These are phyloP conservation scores for Tetrapisispora nanseiensis DNA, from an alignment of 805 yeast species.

Conservation along the genomic window DNA sequence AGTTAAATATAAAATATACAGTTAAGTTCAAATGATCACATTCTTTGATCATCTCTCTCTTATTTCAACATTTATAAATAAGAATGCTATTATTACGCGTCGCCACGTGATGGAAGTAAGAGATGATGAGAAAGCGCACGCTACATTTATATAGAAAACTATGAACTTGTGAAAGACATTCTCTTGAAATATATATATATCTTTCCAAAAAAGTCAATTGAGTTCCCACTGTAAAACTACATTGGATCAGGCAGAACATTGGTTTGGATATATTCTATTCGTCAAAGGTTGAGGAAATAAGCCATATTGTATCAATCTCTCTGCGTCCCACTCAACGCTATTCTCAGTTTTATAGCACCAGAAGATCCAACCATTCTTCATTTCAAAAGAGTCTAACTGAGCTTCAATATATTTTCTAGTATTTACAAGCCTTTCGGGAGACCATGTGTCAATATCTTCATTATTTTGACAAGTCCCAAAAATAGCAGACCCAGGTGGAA, in stretches of 20 bases:
- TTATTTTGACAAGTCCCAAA: conserved; percentile 54
- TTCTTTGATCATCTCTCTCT: background rate
- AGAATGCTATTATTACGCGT: background rate
- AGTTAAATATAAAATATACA: too few relatives aligned
- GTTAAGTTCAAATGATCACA: background rate
- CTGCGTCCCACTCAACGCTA: conserved; percentile 77
- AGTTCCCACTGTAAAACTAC: too few relatives aligned
- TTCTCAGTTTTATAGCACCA: conserved; percentile 89
- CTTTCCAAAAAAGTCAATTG: too few relatives aligned
- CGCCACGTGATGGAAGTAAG: background rate
- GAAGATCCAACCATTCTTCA: conserved; percentile 74
- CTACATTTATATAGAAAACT: too few relatives aligned
- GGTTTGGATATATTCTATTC: conserved; percentile 56
- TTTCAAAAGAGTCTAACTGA: conserved; percentile 73
- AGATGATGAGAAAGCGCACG: background rate
- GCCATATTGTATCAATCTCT: conserved; percentile 43
- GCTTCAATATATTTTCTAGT: conserved; percentile 74
- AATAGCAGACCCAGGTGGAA: conserved; percentile 24
- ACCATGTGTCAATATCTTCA: conserved; percentile 44
- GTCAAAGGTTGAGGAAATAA: conserved; percentile 75
- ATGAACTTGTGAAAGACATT: too few relatives aligned
- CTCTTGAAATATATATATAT: too few relatives aligned
- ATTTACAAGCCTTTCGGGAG: conserved; percentile 40
- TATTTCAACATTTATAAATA: background rate
- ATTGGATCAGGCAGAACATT: conserved; percentile 34